Evolutionary conservation across 2,329 filamentous ascomycete genomes (phyloP), one percentile per base, ranked within the genome.

Genomic region (Ophiostoma populinum): DNA sequence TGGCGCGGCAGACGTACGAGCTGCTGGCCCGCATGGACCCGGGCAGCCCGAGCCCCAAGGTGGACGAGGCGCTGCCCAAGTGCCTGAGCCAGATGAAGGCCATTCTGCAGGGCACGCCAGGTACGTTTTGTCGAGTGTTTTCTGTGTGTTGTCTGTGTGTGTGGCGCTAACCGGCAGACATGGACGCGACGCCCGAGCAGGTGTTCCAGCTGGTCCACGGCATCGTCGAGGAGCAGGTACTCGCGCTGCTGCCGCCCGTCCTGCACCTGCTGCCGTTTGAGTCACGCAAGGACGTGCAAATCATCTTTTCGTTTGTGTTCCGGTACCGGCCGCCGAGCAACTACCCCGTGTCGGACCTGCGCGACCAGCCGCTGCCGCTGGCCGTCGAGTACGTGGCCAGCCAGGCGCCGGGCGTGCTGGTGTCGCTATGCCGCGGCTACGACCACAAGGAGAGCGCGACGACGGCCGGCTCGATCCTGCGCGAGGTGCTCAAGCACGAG

Each of bases 221-320:
- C 44, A 73, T 92, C 42, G 79, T 94, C 47, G 42, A 86, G 52
- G 85, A 94, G 58, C 85, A 93, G 53, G 66, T 98, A 7, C 73
- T 98, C 28, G 80, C 80, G 47, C 65, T 80, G 34, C 75, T 98
- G 39, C 83, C 87, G 15, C 67, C 76, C 41, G 79, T 79, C 51
- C 78, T 98, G 30, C 75, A 82, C 56, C 72, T 77, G 34, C 69
- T 98, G 5, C 85, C 87, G 1, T 98, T 98, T 61, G 90, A 98
- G 61, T 82, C 86, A 24, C 77, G 87, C 50, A 95, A 94, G 62
- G 87, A 94, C 51, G 81, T 82, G 10, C 87, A 94, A 54, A 81
- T 90, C 43, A 90, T 94, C 52, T 90, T 95, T 59, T 93, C 85
- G 26, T 90, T 87, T 54, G 80, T 92, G 46, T 83, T 94, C 53